Conservation (phyloP, 2,329 filamentous ascomycete species). For the Fusarium sp. region DNA sequence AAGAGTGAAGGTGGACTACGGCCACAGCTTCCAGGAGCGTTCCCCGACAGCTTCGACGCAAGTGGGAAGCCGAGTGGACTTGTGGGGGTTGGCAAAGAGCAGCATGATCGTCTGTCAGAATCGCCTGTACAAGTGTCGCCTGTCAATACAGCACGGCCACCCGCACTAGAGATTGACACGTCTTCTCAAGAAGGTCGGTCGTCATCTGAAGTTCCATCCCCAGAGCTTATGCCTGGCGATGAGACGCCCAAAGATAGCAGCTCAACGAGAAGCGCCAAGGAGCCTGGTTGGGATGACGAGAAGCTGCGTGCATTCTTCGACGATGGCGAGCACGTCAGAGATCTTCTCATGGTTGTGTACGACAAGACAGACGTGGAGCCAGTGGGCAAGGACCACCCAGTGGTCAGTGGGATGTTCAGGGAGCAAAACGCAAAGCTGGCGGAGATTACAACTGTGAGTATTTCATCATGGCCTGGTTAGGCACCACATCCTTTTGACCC, state of each 20-base stretch:
- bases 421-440: slow-evolving; percentile 88
- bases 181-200: slow-evolving; percentile 77
- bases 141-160: slow-evolving; percentile 64
- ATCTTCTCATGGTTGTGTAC: slow-evolving; percentile 91
- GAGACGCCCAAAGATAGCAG: slow-evolving; percentile 52
- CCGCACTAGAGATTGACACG: slow-evolving; percentile 76
- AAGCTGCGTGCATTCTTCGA: slow-evolving; percentile 91
- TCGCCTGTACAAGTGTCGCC: slow-evolving; percentile 72
- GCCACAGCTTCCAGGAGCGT: slow-evolving; percentile 56
- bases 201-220: slow-evolving; percentile 74
- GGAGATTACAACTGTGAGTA: slow-evolving; percentile 81
- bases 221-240: slow-evolving; percentile 67
- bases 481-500: background rate
- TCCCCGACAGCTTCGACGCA: slow-evolving; percentile 57
- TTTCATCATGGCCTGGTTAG: background rate
- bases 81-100: slow-evolving; percentile 47
- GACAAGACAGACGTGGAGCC: slow-evolving; percentile 88
- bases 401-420: slow-evolving; percentile 83
- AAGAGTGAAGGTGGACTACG: slow-evolving; percentile 45
- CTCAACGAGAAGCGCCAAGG: slow-evolving; percentile 54
- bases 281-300: slow-evolving; percentile 83
- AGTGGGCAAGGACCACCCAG: slow-evolving; percentile 85
- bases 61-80: slow-evolving; percentile 52
- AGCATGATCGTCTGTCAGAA: slow-evolving; percentile 68
- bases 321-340: slow-evolving; percentile 86